phyloP scores from a whole-genome alignment of 176 grass and related monocot species.

The Leersia perrieri region DNA sequence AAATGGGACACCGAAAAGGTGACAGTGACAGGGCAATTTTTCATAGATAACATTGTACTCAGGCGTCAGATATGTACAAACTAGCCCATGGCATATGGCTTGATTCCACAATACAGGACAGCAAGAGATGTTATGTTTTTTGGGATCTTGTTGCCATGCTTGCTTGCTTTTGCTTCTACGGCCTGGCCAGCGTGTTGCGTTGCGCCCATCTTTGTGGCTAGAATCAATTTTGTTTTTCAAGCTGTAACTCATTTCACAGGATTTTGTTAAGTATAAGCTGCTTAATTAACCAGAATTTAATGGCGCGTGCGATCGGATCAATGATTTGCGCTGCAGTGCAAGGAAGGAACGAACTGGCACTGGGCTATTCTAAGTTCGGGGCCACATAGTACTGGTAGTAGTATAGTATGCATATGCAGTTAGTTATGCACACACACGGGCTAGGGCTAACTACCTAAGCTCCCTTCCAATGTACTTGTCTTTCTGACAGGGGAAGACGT shows the following conservation, averaged over 20 bases:
- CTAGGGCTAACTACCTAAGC: not conserved
- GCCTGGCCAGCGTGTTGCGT: not conserved
- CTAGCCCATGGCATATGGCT: not conserved
- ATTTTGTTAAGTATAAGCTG: not conserved
- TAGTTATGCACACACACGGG: not conserved
- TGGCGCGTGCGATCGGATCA: not conserved
- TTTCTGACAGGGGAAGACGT: not conserved
- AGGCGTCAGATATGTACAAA: not conserved
- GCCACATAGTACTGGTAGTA: not conserved
- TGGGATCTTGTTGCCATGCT: not conserved
- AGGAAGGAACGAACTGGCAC: not conserved
- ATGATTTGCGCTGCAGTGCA: not conserved
- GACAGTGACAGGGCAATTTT: not conserved
- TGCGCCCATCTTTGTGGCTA: not conserved
- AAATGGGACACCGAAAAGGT: not conserved
- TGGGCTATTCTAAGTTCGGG: not conserved
- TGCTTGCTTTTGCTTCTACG: not conserved
- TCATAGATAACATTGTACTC: not conserved
- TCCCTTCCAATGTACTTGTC: conserved; percentile 20
- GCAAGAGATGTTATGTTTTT: not conserved
- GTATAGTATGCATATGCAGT: not conserved
- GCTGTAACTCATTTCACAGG: not conserved
- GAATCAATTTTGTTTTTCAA: not conserved
- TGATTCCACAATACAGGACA: not conserved
- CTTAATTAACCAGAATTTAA: not conserved